Evolutionary conservation across 2,329 filamentous ascomycete genomes (phyloP).

Genomic region (Colletotrichum australisinense): DNA sequence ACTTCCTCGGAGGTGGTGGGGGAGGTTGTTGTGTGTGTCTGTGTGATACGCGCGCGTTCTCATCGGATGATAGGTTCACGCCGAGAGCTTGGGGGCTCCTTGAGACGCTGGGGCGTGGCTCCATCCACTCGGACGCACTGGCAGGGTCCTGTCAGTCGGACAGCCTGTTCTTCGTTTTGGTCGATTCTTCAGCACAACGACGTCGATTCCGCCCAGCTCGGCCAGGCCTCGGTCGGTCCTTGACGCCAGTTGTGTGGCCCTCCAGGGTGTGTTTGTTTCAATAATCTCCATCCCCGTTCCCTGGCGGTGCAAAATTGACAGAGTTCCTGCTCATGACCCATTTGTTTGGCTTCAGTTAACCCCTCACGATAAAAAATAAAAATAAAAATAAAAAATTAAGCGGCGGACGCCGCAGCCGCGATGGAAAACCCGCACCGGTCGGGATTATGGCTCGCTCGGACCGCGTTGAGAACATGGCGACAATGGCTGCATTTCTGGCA

Average conservation of each 20-base stretch:
- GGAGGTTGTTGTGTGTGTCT: slow-evolving; percentile 2
- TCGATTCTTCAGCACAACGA: slow-evolving; percentile 29
- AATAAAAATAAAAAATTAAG: not conserved
- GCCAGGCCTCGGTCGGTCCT: slow-evolving; percentile 32
- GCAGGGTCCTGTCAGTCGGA: slow-evolving; percentile 23
- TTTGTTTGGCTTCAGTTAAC: slow-evolving; percentile 27
- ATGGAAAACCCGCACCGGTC: slow-evolving; percentile 6
- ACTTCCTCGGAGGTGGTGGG: slow-evolving; percentile 14
- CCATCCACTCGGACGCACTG: slow-evolving; percentile 17
- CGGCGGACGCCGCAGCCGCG: slow-evolving; percentile 33
- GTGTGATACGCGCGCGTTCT: not conserved
- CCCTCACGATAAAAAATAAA: slow-evolving; percentile 16
- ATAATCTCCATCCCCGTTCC: slow-evolving; percentile 22
- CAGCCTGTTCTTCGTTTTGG: not conserved
- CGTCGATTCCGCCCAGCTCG: slow-evolving; percentile 24
- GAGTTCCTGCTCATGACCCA: slow-evolving; percentile 5
- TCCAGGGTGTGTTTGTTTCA: slow-evolving; percentile 20
- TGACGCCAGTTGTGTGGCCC: slow-evolving; percentile 17
- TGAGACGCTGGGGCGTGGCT: slow-evolving; percentile 19
- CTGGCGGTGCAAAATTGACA: slow-evolving; percentile 11
- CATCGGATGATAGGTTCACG: slow-evolving; percentile 14
- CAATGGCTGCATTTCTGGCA: not conserved
- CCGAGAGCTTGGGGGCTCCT: not conserved
- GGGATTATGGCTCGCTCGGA: slow-evolving; percentile 22
- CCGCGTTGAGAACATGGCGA: slow-evolving; percentile 13